phyloP scores from a whole-genome alignment of 2,329 filamentous ascomycete genomes.

The Arthrobotrys sphaeroides region DNA sequence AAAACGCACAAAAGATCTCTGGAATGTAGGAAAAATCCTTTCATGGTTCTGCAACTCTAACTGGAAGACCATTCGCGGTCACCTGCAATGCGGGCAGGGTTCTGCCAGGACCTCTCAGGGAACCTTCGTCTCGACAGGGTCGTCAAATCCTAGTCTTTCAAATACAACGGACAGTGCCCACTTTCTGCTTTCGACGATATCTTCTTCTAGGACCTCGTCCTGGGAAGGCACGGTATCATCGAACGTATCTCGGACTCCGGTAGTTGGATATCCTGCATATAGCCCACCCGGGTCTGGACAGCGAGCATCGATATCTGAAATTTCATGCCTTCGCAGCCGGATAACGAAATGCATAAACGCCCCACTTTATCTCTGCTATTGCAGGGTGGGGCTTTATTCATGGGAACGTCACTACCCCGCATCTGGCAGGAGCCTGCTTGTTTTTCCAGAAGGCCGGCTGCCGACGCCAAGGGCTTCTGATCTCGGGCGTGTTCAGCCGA shows the following conservation, averaged over 20 bases:
- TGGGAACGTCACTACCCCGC: slow-evolving; percentile 32
- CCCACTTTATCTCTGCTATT: slow-evolving; percentile 12
- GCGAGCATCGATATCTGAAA: background rate
- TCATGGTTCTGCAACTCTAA: slow-evolving; percentile 4
- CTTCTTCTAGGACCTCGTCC: background rate
- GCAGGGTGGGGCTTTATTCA: slow-evolving; percentile 4
- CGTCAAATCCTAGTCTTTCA: background rate
- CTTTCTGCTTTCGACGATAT: slow-evolving; percentile 23
- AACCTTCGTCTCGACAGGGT: background rate
- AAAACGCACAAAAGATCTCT: slow-evolving; percentile 9
- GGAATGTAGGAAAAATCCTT: background rate
- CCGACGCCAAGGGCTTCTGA: slow-evolving; percentile 9
- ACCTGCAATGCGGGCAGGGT: slow-evolving; percentile 32
- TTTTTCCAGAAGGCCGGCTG: background rate
- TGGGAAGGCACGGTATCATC: background rate
- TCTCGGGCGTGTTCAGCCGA: slow-evolving; percentile 26
- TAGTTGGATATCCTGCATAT: slow-evolving; percentile 43
- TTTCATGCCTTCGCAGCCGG: background rate
- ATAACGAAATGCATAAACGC: background rate
- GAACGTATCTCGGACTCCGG: background rate
- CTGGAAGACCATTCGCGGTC: slow-evolving; percentile 23
- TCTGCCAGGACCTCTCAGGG: background rate
- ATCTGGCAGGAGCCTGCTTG: slow-evolving; percentile 37
- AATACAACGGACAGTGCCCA: background rate
- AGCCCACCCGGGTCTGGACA: background rate